Conservation (phyloP, 495 filamentous ascomycete genomes). For the Hypoxylon rickii region DNA sequence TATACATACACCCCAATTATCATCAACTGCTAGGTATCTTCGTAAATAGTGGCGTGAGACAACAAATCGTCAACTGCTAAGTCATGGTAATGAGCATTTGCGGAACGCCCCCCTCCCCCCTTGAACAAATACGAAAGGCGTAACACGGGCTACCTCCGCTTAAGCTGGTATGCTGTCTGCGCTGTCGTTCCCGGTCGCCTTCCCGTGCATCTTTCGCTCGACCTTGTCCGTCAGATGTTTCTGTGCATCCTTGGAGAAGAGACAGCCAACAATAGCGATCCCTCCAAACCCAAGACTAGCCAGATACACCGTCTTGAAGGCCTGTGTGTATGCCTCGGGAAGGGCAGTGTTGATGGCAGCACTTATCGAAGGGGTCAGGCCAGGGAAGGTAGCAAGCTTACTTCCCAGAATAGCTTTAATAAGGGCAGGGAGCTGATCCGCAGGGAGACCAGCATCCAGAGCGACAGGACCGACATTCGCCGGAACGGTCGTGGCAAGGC, state of each 20-base stretch:
- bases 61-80: no score
- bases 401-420: conserved; percentile 42
- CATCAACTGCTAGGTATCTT: no score
- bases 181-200: conserved; percentile 10
- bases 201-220: conserved; percentile 33
- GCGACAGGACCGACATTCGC: conserved; percentile 47
- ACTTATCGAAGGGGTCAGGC: conserved; percentile 44
- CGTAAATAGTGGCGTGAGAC: no score
- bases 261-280: conserved; percentile 47
- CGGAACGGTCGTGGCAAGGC: conserved; percentile 45
- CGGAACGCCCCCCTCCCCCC: no score
- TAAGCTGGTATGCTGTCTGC: conserved; percentile 2
- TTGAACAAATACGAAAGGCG: no score
- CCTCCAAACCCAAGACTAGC: conserved; percentile 53
- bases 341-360: conserved; percentile 43
- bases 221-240: conserved; percentile 46
- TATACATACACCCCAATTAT: background rate
- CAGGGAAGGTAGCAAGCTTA: conserved; percentile 46
- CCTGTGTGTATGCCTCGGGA: conserved; percentile 46
- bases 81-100: no score
- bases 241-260: conserved; percentile 43
- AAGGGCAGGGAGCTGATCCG: conserved; percentile 44
- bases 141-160: background rate
- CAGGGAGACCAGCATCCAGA: conserved; percentile 48
- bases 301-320: conserved; percentile 53